Evolutionary conservation across 176 grass and related monocot genomes (phyloP), one percentile per base, ranked within the genome.

Genomic region (Musa beccarii): DNA sequence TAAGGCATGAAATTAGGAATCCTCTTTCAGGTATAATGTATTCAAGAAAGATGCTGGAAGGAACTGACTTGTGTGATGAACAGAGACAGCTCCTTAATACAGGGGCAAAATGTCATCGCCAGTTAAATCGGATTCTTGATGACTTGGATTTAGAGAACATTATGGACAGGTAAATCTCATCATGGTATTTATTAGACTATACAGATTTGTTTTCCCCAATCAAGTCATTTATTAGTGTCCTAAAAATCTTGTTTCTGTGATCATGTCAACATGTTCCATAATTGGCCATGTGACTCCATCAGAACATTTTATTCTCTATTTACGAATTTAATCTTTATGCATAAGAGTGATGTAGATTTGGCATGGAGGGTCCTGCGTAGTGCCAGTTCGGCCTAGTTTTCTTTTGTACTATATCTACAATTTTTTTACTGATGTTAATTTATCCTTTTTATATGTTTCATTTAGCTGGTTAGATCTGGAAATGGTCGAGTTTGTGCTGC

Each of bases 21-120:
- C 94, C 94, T 43, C 91, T 98, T 65, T 93, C 90, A 14, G 90
- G 94, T 77, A 93, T 98, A 72, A 71, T 89, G 54, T 91, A 91
- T 54, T 87, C 81, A 53, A 88, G 84, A 76, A 89, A 88, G 79
- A 54, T 82, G 21, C 64, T 98, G 22, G 87, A 91, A 79, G 76
- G 34, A 68, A 90, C 88, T 23, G 86, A 76, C 74, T 69, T 98
- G 82, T 81, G 75, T 50, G 84, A 87, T 78, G 88, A 98, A 76
- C 94, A 98, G 80, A 89, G 74, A 78, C 87, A 76, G 59, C 73
- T 91, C 66, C 66, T 98, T 25, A 54, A 59, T 56, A 86, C 88
- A 1, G 80, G 72, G 23, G 79, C 92, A 19, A 85, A 76, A 64
- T 98, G 94, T 74, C 84, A 98, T 21, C 75, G 5, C 28, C 94